Evolutionary conservation across 1,284 basidiomycete genomes (phyloP).

Genomic region (Heliocybe sulcata): DNA sequence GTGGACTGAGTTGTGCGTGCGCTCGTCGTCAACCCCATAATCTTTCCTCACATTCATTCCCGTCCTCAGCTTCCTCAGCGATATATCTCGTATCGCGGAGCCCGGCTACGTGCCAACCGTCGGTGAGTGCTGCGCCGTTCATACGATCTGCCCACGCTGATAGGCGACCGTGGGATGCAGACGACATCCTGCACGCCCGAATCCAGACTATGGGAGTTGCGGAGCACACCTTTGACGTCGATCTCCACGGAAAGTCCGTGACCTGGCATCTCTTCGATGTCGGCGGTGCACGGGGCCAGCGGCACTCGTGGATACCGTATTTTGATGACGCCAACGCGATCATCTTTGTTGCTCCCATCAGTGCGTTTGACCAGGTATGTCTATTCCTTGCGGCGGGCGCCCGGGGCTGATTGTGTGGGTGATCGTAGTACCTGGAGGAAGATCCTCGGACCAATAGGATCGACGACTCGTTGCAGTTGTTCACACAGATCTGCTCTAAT

Average conservation of each 20-base stretch:
- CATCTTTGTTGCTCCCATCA: constrained; percentile 81
- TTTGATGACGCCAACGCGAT: constrained; percentile 84
- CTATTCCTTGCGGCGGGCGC: neutral
- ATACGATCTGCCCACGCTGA: neutral
- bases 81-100: constrained; percentile 62
- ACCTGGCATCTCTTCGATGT: constrained; percentile 81
- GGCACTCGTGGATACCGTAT: constrained; percentile 76
- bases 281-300: constrained; percentile 76
- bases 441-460: constrained; percentile 76
- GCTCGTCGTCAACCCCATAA: neutral
- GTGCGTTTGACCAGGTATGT: constrained; percentile 74
- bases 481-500: constrained; percentile 79
- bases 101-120: constrained; percentile 65
- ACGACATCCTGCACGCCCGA: constrained; percentile 77
- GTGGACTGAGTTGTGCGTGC: constrained; percentile 74
- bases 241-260: constrained; percentile 65
- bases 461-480: constrained; percentile 77
- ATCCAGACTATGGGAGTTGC: constrained; percentile 82
- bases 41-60: neutral
- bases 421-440: constrained; percentile 68
- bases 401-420: neutral
- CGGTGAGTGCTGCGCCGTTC: constrained; percentile 31
- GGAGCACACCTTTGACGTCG: constrained; percentile 69
- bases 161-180: constrained; percentile 30
- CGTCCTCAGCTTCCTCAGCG: constrained; percentile 56